Percentiles rank a stretch among this genome's conserved stretches.
phyloP scores from a whole-genome alignment of 148 eudicot species.

The Nyssa sinensis region DNA sequence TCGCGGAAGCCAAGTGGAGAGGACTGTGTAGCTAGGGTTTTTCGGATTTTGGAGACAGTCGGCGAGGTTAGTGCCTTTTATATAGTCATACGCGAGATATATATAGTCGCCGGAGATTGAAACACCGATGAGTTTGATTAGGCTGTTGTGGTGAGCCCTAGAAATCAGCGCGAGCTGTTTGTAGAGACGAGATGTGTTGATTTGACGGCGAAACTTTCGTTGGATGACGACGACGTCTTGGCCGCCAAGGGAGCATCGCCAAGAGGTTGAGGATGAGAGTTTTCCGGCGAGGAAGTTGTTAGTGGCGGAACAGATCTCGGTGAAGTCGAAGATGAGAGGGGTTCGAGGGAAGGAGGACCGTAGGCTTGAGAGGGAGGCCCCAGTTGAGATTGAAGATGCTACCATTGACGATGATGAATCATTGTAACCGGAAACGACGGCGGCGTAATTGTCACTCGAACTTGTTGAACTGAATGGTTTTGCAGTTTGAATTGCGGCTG shows the following conservation, averaged over 20 bases:
- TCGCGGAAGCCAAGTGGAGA: slow-evolving; percentile 66
- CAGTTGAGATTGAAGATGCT: slow-evolving; percentile 45
- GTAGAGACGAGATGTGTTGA: slow-evolving; percentile 39
- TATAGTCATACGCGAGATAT: slow-evolving; percentile 66
- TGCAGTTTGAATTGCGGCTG: too few relatives aligned
- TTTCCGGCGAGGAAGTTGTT: slow-evolving; percentile 49
- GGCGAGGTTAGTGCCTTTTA: slow-evolving; percentile 57
- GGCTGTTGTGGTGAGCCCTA: slow-evolving; percentile 65
- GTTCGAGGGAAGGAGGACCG: slow-evolving; percentile 49
- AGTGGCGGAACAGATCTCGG: slow-evolving; percentile 58
- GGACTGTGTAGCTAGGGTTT: slow-evolving; percentile 64
- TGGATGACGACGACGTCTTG: slow-evolving; percentile 47
- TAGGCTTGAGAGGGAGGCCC: slow-evolving; percentile 42
- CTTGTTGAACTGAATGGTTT: too few relatives aligned
- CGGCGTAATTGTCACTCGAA: slow-evolving; percentile 2
- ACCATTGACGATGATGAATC: slow-evolving; percentile 35
- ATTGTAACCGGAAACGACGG: slow-evolving; percentile 24
- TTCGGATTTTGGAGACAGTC: slow-evolving; percentile 68
- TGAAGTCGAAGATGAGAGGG: slow-evolving; percentile 56
- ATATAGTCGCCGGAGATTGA: slow-evolving; percentile 54
- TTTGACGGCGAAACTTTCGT: slow-evolving; percentile 53
- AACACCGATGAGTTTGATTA: slow-evolving; percentile 66
- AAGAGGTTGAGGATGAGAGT: slow-evolving; percentile 57
- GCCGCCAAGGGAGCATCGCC: slow-evolving; percentile 53
- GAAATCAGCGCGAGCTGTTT: slow-evolving; percentile 45